Conservation (phyloP, 2,329 filamentous ascomycete genomes). For the Xylariaceae sp. region DNA sequence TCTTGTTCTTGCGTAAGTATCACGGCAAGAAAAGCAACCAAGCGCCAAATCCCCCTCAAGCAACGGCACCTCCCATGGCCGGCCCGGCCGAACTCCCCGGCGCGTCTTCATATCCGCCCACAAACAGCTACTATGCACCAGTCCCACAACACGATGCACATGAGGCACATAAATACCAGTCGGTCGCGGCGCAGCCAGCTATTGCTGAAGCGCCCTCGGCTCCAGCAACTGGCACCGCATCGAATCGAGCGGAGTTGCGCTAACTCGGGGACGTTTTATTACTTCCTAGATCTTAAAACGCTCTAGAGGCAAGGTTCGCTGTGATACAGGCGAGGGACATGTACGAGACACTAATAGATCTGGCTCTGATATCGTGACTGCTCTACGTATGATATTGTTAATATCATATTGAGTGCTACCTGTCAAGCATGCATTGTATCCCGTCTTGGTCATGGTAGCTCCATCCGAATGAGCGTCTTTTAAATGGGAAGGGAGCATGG, state of each 20-base stretch:
- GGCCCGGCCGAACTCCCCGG: background rate
- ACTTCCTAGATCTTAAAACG: too few species aligned
- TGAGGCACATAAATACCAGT: background rate
- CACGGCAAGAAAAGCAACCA: background rate
- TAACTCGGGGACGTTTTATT: background rate
- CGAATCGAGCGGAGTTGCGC: slow-evolving; percentile 13
- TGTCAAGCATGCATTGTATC: too few species aligned
- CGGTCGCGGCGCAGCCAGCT: background rate
- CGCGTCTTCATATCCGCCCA: background rate
- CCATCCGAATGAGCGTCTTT: too few species aligned
- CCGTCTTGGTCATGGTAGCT: too few species aligned
- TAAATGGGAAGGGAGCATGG: too few species aligned
- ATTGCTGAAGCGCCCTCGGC: slow-evolving; percentile 8
- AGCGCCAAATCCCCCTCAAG: background rate
- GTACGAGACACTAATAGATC: too few species aligned
- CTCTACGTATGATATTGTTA: too few species aligned
- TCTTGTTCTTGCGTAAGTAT: slow-evolving; percentile 9
- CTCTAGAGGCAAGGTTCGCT: too few species aligned
- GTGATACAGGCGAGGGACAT: too few species aligned
- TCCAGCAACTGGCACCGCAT: slow-evolving; percentile 6
- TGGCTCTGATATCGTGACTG: too few species aligned
- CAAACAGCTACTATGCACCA: background rate
- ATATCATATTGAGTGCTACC: too few species aligned
- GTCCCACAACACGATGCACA: background rate
- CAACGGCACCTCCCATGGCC: background rate